phyloP scores from a whole-genome alignment of 768 basidiomycete species.

The Xerocomus brunneocitrinus region DNA sequence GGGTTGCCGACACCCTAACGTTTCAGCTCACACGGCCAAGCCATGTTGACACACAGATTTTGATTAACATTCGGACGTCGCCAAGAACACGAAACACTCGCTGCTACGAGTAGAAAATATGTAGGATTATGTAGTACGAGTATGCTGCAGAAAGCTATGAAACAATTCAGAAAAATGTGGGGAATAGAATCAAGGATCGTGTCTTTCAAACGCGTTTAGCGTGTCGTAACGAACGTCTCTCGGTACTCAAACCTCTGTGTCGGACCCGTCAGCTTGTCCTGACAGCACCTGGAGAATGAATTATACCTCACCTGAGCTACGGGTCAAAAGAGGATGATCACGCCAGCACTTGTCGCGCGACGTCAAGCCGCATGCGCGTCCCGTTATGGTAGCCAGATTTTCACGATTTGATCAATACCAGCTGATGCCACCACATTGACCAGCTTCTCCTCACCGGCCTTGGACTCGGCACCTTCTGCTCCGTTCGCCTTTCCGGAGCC shows the following conservation, averaged over 20 bases:
- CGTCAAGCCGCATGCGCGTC: constrained; percentile 1
- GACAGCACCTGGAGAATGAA: neutral
- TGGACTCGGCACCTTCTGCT: constrained; percentile 29
- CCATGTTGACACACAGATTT: neutral
- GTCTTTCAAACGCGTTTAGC: constrained; percentile 17
- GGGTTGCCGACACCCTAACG: constrained; percentile 22
- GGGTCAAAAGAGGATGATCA: constrained; percentile 12
- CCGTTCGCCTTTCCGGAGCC: constrained; percentile 37
- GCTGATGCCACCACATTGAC: constrained; percentile 69
- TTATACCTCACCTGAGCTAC: constrained; percentile 15
- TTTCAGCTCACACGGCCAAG: constrained; percentile 25
- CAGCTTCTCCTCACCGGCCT: constrained; percentile 47
- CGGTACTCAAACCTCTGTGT: constrained; percentile 3
- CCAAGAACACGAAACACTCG: constrained; percentile 5
- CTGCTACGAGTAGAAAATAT: constrained; percentile 18
- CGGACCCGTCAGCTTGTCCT: constrained; percentile 7
- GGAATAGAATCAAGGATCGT: constrained; percentile 29
- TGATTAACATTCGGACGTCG: neutral
- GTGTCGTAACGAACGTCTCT: constrained; percentile 26
- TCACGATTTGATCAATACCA: constrained; percentile 62
- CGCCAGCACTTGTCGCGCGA: constrained; percentile 10
- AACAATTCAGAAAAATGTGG: constrained; percentile 14
- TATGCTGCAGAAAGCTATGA: constrained; percentile 25
- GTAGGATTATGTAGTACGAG: constrained; percentile 33
- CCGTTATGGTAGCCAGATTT: constrained; percentile 57